Percentiles rank a stretch among this genome's conserved stretches.
These are phyloP conservation scores for Termitomyces sp. DNA, from an alignment of 768 basidiomycete genomes.

Conservation along the genomic window DNA sequence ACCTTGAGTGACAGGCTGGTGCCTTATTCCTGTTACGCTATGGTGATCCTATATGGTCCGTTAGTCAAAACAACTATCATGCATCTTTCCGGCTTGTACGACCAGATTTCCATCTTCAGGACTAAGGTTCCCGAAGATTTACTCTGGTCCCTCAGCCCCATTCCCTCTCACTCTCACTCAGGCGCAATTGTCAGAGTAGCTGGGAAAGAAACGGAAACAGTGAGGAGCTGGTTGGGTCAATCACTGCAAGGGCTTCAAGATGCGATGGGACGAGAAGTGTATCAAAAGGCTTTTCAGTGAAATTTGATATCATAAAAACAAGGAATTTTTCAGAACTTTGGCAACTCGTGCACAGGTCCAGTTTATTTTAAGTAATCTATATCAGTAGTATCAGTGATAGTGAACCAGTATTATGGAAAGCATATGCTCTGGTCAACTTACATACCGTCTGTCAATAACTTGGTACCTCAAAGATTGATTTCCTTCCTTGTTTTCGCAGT, in stretches of 20 bases:
- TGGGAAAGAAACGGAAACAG: slow-evolving; percentile 70
- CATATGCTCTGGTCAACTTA: neutral
- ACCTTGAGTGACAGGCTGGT: slow-evolving; percentile 55
- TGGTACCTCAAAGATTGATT: neutral
- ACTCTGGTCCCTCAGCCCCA: slow-evolving; percentile 76
- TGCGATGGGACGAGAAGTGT: slow-evolving; percentile 60
- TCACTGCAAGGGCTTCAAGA: slow-evolving; percentile 46
- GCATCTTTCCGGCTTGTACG: slow-evolving; percentile 45
- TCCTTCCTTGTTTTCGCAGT: neutral
- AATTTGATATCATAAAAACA: neutral
- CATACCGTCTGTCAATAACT: neutral
- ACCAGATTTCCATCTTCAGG: slow-evolving; percentile 58
- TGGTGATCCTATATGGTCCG: slow-evolving; percentile 75
- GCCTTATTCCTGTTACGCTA: slow-evolving; percentile 91
- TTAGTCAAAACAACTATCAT: slow-evolving; percentile 41
- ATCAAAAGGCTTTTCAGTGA: slow-evolving; percentile 54
- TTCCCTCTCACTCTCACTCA: slow-evolving; percentile 34
- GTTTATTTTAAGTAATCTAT: neutral
- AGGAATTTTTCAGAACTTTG: neutral
- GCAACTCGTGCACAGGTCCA: neutral
- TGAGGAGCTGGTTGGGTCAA: slow-evolving; percentile 63
- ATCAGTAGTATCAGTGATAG: neutral
- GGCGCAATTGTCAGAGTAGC: slow-evolving; percentile 65
- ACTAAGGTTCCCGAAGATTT: slow-evolving; percentile 53
- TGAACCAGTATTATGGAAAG: neutral